Evolutionary conservation across 306 rosid species (phyloP).

Genomic region (Trichosanthes cucumerina): DNA sequence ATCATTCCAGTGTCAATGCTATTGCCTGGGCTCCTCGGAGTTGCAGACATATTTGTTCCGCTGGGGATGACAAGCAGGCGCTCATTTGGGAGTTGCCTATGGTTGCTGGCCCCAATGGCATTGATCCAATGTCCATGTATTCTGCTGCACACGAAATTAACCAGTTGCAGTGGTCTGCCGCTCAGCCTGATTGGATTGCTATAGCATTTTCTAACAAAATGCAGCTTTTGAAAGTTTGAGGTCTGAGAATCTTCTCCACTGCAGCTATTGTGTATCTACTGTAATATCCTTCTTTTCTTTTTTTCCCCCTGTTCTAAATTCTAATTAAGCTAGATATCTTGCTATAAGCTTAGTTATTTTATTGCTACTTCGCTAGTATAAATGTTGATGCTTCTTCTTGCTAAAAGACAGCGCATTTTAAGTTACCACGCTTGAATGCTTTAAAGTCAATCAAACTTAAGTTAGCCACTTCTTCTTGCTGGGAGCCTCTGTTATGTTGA

Average conservation of each 20-base stretch:
- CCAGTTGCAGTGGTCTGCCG: slow-evolving; percentile 83
- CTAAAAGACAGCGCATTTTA: background rate
- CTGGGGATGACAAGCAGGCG: slow-evolving; percentile 80
- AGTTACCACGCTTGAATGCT: background rate
- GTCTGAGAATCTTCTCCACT: background rate
- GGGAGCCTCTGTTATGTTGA: background rate
- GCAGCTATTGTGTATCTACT: background rate
- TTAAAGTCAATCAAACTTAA: background rate
- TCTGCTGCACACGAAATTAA: slow-evolving; percentile 62
- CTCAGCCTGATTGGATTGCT: slow-evolving; percentile 86
- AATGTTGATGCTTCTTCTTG: background rate
- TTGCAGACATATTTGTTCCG: slow-evolving; percentile 57
- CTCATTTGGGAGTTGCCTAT: slow-evolving; percentile 89
- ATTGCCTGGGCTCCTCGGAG: slow-evolving; percentile 79
- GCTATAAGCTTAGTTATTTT: background rate
- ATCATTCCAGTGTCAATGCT: slow-evolving; percentile 49
- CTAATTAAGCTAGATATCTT: background rate
- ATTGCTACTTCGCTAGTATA: background rate
- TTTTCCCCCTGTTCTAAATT: background rate
- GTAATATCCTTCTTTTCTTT: background rate
- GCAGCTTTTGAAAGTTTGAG: slow-evolving; percentile 87
- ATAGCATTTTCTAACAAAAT: slow-evolving; percentile 77
- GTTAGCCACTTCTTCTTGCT: background rate
- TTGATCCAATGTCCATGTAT: slow-evolving; percentile 75
- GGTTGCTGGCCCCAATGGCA: slow-evolving; percentile 61